Percentiles rank a stretch among this genome's conserved stretches.
Evolutionary conservation across 2,329 filamentous ascomycete species (phyloP).

Genomic region (Exophiala aquamarina): DNA sequence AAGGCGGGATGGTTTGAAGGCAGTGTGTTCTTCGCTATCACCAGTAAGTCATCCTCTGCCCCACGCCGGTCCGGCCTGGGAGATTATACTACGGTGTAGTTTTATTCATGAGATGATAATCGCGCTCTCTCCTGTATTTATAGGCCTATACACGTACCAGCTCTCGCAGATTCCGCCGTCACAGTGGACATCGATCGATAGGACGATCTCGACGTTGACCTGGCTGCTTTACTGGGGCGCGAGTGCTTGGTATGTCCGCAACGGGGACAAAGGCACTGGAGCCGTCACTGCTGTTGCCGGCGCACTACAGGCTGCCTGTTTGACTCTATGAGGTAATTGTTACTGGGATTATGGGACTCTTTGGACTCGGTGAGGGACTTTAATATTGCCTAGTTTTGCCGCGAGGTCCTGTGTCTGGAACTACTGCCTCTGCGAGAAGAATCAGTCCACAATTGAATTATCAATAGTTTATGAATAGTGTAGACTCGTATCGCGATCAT

Average conservation of each 20-base stretch:
- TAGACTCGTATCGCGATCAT: too few relatives aligned
- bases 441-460: too few relatives aligned
- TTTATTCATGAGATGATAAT: not conserved
- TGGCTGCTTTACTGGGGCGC: conserved; percentile 27
- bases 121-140: not conserved
- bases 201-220: conserved; percentile 25
- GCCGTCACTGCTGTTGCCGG: conserved; percentile 23
- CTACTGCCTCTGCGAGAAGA: too few relatives aligned
- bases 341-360: too few relatives aligned
- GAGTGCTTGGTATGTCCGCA: conserved; percentile 29
- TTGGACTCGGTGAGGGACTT: too few relatives aligned
- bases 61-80: too few relatives aligned
- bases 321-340: conserved; percentile 1
- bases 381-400: too few relatives aligned
- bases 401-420: too few relatives aligned
- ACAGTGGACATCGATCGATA: conserved; percentile 19
- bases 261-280: conserved; percentile 26
- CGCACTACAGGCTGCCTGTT: conserved; percentile 25
- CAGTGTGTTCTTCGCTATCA: conserved; percentile 15
- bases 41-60: conserved; percentile 4
- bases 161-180: conserved; percentile 11
- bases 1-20: conserved; percentile 20
- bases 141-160: conserved; percentile 17
- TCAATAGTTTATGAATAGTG: too few relatives aligned
- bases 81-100: not conserved